Base-by-base conservation (phyloP, 2,329 filamentous ascomycete species). In the Huntiella omanensis region DNA sequence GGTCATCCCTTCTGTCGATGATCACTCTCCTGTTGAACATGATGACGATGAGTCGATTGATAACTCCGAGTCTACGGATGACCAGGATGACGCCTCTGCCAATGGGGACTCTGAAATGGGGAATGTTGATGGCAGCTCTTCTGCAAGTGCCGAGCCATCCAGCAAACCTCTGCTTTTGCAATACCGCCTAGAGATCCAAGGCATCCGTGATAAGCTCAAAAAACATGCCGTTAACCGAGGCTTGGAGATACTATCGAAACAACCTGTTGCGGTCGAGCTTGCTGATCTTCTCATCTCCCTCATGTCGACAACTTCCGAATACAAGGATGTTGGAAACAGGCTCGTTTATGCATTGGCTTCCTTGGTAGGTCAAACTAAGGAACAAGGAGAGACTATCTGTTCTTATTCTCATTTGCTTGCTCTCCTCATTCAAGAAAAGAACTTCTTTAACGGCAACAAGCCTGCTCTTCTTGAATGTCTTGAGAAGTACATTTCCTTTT, bases 401-500 rank as follows among this genome's bases (percentile, higher is more conserved):
- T 84, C 91, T 1, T 94, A 92, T 62, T 86, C 91, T 13, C 88
- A 98, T 61, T 70, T 98, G 11, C 68, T 98, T 8, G 91, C 86
- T 3, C 66, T 98, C 34, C 75, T 96, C 45, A 70, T 96, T 13
- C 85, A 93, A 56, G 81, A 93, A 49, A 75, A 75, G 48, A 57
- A 70, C 33, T 95, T 96, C 59, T 94, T 93, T 59, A 71, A 73
- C 43, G 76, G 77, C 43, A 84, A 83, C 13, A 62, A 87, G 13
- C 73, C 79, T 22, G 77, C 79, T 34, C 63, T 98, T 17, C 81
- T 80, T 56, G 77, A 83, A 13, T 84, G 80, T 55, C 80, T 95
- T 36, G 67, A 69, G 7, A 77, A 77, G 34, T 75, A 95, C 51
- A 69, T 94, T 22, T 70, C 68, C 2, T 95, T 95, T 59, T 73